Conservation (phyloP, 2,329 filamentous ascomycete genomes). For the Colletotrichum sp. region DNA sequence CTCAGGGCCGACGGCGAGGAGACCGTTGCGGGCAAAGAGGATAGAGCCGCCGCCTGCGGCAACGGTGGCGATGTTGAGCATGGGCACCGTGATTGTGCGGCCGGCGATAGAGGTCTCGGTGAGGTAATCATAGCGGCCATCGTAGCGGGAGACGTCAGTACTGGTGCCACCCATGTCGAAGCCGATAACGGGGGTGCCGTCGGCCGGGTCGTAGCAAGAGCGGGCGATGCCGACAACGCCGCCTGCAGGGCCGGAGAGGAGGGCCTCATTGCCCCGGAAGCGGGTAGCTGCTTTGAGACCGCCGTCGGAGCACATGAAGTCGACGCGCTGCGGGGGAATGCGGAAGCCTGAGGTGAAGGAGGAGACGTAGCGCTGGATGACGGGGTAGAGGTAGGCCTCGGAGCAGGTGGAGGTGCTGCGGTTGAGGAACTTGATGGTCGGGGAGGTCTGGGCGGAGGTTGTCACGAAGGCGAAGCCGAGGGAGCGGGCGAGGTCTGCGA, state of each 20-base stretch:
- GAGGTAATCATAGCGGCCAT: conserved; percentile 73
- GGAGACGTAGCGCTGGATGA: conserved; percentile 72
- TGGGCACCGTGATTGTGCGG: conserved; percentile 73
- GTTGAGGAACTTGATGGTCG: conserved; percentile 74
- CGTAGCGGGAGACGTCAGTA: conserved; percentile 74
- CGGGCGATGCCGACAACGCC: conserved; percentile 75
- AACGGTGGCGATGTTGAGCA: conserved; percentile 79
- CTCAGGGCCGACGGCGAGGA: conserved; percentile 75
- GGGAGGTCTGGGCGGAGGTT: conserved; percentile 70
- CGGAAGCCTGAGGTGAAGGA: conserved; percentile 70
- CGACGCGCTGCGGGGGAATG: conserved; percentile 60
- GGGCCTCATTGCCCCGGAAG: conserved; percentile 70
- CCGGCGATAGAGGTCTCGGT: conserved; percentile 75
- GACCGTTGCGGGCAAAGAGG: conserved; percentile 71
- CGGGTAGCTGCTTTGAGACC: conserved; percentile 53
- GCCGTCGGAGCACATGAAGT: conserved; percentile 71
- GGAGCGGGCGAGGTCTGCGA: conserved; percentile 44
- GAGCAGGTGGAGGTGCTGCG: conserved; percentile 72
- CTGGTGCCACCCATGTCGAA: conserved; percentile 65
- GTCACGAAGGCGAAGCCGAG: conserved; percentile 73
- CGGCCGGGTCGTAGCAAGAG: conserved; percentile 70
- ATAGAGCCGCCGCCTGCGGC: conserved; percentile 55
- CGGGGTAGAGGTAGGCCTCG: conserved; percentile 75
- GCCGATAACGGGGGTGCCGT: conserved; percentile 64
- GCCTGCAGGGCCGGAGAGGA: conserved; percentile 73